These are phyloP conservation scores for Backusella macrospora DNA, from an alignment of 192 early-diverging fungal species.

Conservation along the genomic window DNA sequence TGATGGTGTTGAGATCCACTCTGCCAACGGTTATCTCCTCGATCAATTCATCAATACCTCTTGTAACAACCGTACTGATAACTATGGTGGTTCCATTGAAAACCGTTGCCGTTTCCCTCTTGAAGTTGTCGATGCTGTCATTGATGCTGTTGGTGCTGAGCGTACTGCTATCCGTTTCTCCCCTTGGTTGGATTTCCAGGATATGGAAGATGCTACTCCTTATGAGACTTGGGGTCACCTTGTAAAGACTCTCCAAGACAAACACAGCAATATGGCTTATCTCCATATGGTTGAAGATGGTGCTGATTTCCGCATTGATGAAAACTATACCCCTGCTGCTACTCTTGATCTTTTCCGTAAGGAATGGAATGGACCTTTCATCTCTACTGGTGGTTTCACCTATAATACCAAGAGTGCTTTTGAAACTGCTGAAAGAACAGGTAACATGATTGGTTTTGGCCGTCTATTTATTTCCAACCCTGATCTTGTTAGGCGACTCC, in stretches of 20 bases:
- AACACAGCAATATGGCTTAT: constrained; percentile 37
- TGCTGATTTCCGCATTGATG: constrained; percentile 50
- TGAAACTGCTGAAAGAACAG: constrained; percentile 24
- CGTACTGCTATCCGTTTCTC: constrained; percentile 39
- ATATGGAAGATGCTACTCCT: constrained; percentile 38
- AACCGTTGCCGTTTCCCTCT: constrained; percentile 37
- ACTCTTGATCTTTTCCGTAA: constrained; percentile 25
- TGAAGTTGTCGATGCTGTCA: constrained; percentile 35
- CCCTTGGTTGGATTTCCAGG: constrained; percentile 32
- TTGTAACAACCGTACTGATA: constrained; percentile 77
- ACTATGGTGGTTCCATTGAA: constrained; percentile 35
- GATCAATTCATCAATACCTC: constrained; percentile 78
- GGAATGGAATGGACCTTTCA: constrained; percentile 29
- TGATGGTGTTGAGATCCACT: constrained; percentile 89
- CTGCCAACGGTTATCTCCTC: constrained; percentile 89
- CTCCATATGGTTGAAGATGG: constrained; percentile 40
- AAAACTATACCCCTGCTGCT: background rate
- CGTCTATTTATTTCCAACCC: constrained; percentile 42
- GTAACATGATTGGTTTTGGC: constrained; percentile 34
- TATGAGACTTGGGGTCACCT: constrained; percentile 36
- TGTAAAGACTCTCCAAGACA: constrained; percentile 23
- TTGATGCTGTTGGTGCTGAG: constrained; percentile 31
- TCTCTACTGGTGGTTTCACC: constrained; percentile 31
- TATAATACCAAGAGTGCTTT: constrained; percentile 18
- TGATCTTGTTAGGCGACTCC: constrained; percentile 36